phyloP scores from a whole-genome alignment of 2,329 filamentous ascomycete genomes.

The Exophiala sideris region DNA sequence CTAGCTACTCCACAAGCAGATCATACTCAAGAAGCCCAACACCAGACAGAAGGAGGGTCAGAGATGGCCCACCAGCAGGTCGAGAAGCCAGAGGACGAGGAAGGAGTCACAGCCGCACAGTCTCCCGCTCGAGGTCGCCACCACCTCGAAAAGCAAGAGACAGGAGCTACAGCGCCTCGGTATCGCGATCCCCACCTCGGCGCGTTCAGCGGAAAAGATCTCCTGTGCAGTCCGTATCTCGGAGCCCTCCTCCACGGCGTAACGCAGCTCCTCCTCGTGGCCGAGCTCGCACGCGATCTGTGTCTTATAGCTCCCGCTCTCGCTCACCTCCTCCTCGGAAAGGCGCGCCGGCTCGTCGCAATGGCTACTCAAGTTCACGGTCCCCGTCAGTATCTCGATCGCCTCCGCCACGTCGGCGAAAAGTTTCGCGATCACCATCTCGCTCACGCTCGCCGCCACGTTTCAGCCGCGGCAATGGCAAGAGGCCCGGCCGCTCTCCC shows the following conservation, averaged over 20 bases:
- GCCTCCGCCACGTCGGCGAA: slow-evolving; percentile 6
- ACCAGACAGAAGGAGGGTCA: slow-evolving; percentile 28
- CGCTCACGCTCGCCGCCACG: slow-evolving; percentile 5
- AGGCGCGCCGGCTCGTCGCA: slow-evolving; percentile 3
- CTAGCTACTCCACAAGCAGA: slow-evolving; percentile 56
- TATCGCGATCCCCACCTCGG: slow-evolving; percentile 24
- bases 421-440: background rate
- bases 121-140: slow-evolving; percentile 30
- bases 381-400: slow-evolving; percentile 6
- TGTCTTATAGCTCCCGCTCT: slow-evolving; percentile 15
- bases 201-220: slow-evolving; percentile 20
- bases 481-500: background rate
- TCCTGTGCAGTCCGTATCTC: slow-evolving; percentile 23
- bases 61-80: slow-evolving; percentile 29
- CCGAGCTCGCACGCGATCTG: slow-evolving; percentile 15
- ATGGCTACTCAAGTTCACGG: background rate
- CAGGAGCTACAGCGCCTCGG: slow-evolving; percentile 18
- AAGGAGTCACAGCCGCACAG: slow-evolving; percentile 19
- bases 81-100: slow-evolving; percentile 23
- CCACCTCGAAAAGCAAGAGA: slow-evolving; percentile 20
- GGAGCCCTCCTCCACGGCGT: slow-evolving; percentile 21
- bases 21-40: slow-evolving; percentile 26
- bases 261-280: slow-evolving; percentile 13
- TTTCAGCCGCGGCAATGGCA: background rate
- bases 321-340: slow-evolving; percentile 9